These are phyloP conservation scores for Nothophytophthora sp. DNA, from an alignment of 352 stramenopile species.

Conservation along the genomic window DNA sequence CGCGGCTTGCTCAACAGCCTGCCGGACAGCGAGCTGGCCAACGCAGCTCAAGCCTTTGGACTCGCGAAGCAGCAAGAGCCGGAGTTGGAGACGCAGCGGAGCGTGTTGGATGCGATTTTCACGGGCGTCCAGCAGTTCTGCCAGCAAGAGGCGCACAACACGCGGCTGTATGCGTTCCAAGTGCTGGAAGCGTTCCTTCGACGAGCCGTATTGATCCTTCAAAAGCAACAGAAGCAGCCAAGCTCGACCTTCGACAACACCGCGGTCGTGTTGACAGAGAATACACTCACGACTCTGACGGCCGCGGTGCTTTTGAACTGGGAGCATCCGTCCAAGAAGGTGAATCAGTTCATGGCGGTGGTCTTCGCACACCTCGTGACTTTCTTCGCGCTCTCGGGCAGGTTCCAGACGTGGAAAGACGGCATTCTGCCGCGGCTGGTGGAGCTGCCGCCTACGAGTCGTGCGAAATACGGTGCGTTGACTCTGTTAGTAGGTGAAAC, in stretches of 20 bases:
- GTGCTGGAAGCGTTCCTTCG: slow-evolving; percentile 78
- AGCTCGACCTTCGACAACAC: background rate
- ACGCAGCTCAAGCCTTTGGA: slow-evolving; percentile 5
- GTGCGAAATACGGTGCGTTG: slow-evolving; percentile 71
- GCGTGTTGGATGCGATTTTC: slow-evolving; percentile 60
- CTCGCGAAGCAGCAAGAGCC: slow-evolving; percentile 5
- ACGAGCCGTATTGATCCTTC: slow-evolving; percentile 48
- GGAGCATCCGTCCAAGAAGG: slow-evolving; percentile 83
- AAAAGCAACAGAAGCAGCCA: slow-evolving; percentile 30
- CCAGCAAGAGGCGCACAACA: slow-evolving; percentile 60
- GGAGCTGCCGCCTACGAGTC: slow-evolving; percentile 57
- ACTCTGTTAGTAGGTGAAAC: slow-evolving; percentile 52
- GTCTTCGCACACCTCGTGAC: slow-evolving; percentile 79
- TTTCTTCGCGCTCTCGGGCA: slow-evolving; percentile 44
- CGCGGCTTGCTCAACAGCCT: slow-evolving; percentile 75
- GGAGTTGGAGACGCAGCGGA: slow-evolving; percentile 10
- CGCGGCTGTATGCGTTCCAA: slow-evolving; percentile 80
- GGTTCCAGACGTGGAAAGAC: slow-evolving; percentile 52
- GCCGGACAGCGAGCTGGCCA: slow-evolving; percentile 47
- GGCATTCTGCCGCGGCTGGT: slow-evolving; percentile 50
- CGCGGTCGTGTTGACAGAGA: slow-evolving; percentile 15
- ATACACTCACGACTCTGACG: slow-evolving; percentile 57
- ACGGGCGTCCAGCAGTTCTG: slow-evolving; percentile 51
- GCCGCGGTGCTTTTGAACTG: slow-evolving; percentile 74
- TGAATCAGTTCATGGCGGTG: slow-evolving; percentile 87